These are phyloP conservation scores for Sporisorium scitamineum DNA, from an alignment of 1,284 basidiomycete genomes.

Conservation along the genomic window DNA sequence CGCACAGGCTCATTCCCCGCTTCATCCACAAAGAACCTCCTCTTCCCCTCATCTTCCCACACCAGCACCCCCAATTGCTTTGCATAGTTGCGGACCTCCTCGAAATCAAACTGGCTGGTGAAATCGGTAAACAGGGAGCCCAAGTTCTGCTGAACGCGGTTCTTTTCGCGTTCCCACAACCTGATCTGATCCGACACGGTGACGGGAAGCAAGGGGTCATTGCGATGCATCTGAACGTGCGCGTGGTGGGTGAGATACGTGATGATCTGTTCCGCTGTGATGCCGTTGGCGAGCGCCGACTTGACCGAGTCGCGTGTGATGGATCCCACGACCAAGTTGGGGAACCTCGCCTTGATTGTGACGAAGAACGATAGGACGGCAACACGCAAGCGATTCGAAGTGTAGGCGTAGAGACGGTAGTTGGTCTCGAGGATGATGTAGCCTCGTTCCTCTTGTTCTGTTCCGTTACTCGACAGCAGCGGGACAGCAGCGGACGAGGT, in stretches of 20 bases:
- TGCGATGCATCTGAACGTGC: conserved; percentile 96
- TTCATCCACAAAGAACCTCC: conserved; percentile 84
- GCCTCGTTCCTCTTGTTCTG: conserved; percentile 73
- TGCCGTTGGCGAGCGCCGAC: conserved; percentile 91
- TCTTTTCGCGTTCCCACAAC: conserved; percentile 96
- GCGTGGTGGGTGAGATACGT: conserved; percentile 93
- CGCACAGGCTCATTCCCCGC: conserved; percentile 73
- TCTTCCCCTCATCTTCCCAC: conserved; percentile 79
- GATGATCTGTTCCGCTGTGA: conserved; percentile 97
- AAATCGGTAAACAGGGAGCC: conserved; percentile 84
- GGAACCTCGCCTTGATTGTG: conserved; percentile 90
- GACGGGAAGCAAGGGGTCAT: conserved; percentile 89
- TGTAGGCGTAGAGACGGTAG: conserved; percentile 98
- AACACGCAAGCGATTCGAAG: conserved; percentile 94
- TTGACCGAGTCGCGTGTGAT: conserved; percentile 96
- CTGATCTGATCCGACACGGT: conserved; percentile 98
- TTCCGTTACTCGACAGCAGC: conserved; percentile 47
- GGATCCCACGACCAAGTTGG: conserved; percentile 93
- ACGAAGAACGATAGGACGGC: conserved; percentile 96
- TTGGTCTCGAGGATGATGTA: conserved; percentile 99
- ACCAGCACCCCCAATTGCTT: conserved; percentile 82
- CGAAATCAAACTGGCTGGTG: conserved; percentile 85
- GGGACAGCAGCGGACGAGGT: conserved; percentile 76
- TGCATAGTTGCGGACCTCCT: conserved; percentile 86
- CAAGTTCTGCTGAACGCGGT: conserved; percentile 76